Evolutionary conservation across 305 asterid species (phyloP).

Genomic region (Fraxinus xanthoxyloides): DNA sequence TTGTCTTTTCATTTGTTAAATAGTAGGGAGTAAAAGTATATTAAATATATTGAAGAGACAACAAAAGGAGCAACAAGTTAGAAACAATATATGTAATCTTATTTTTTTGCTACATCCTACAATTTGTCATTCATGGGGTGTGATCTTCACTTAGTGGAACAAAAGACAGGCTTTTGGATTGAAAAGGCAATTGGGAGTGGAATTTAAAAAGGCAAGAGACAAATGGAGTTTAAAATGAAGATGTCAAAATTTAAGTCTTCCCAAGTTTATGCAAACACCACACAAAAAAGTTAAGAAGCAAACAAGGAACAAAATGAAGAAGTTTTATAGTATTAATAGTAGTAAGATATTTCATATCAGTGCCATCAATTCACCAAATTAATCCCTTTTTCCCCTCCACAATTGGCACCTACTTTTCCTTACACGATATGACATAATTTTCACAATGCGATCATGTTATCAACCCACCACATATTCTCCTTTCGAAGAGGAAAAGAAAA

Average conservation of each 20-base stretch:
- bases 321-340: constrained; percentile 11
- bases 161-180: not conserved
- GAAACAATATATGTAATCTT: too few relatives aligned
- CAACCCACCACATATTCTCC: constrained; percentile 29
- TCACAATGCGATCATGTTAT: constrained; percentile 31
- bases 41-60: not conserved
- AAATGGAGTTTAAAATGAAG: constrained; percentile 42
- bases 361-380: constrained; percentile 26
- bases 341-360: constrained; percentile 22
- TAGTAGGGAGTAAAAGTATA: too few relatives aligned
- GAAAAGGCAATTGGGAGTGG: constrained; percentile 26
- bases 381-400: constrained; percentile 30
- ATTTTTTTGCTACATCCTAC: not conserved
- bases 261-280: constrained; percentile 37
- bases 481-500: constrained; percentile 8
- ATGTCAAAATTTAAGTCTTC: constrained; percentile 51
- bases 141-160: not conserved
- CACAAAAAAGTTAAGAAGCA: constrained; percentile 21
- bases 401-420: constrained; percentile 54
- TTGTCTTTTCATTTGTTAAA: not conserved
- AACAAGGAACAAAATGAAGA: not conserved
- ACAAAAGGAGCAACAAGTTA: not conserved
- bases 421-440: constrained; percentile 34
- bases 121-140: not conserved
- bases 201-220: constrained; percentile 36